A percentile compares a stretch with the other conserved stretches of the same genome.
Evolutionary conservation across 2,329 filamentous ascomycete species (phyloP).

Genomic region (Torrubiella hemipterigena): DNA sequence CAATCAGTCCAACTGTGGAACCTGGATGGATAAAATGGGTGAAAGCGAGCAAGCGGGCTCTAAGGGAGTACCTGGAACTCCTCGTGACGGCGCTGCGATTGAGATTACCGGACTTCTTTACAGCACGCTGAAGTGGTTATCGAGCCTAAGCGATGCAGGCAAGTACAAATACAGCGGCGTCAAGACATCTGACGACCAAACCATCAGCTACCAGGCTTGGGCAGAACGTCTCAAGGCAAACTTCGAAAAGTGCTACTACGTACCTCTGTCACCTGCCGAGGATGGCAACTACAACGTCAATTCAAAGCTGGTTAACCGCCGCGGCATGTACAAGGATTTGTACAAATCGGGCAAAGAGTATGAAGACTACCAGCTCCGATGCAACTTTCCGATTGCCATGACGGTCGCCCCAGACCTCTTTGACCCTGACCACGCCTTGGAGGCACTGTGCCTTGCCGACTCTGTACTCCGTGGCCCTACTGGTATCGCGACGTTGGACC

Average conservation of each 20-base stretch:
- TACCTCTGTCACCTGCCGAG: slow-evolving; percentile 58
- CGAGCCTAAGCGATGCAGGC: slow-evolving; percentile 52
- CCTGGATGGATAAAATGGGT: slow-evolving; percentile 99
- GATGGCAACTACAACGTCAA: slow-evolving; percentile 75
- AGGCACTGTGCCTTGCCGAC: slow-evolving; percentile 71
- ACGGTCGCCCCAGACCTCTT: slow-evolving; percentile 84
- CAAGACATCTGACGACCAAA: slow-evolving; percentile 44
- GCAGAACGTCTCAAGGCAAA: slow-evolving; percentile 66
- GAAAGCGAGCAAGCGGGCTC: slow-evolving; percentile 83
- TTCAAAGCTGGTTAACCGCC: slow-evolving; percentile 65
- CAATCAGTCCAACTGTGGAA: slow-evolving; percentile 89
- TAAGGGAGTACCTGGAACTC: slow-evolving; percentile 92
- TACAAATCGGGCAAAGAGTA: slow-evolving; percentile 92
- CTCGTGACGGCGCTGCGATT: slow-evolving; percentile 85
- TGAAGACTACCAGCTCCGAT: slow-evolving; percentile 91
- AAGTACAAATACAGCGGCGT: slow-evolving; percentile 66
- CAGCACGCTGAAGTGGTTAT: slow-evolving; percentile 76
- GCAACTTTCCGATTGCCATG: slow-evolving; percentile 96
- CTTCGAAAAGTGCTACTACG: slow-evolving; percentile 88
- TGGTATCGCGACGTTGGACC: slow-evolving; percentile 93
- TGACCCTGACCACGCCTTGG: slow-evolving; percentile 62
- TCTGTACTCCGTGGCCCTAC: slow-evolving; percentile 69
- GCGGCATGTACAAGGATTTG: slow-evolving; percentile 96
- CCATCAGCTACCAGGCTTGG: slow-evolving; percentile 68
- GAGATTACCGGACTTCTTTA: slow-evolving; percentile 93